These are phyloP conservation scores for Nothophoma quercina DNA, from an alignment of 2,329 filamentous ascomycete genomes.

Conservation along the genomic window DNA sequence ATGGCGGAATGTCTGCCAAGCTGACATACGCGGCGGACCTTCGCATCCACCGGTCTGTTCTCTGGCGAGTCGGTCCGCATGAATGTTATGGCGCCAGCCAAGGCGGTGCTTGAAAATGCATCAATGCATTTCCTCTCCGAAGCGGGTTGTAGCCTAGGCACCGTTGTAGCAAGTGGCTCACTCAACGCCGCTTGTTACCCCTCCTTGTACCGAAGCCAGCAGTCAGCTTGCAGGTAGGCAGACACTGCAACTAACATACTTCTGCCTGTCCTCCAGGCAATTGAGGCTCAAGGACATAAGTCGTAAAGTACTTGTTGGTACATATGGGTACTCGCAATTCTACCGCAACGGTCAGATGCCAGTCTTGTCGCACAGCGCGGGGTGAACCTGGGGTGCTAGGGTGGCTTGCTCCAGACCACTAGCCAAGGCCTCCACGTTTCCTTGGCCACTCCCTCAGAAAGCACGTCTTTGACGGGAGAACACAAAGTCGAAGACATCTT, in stretches of 20 bases:
- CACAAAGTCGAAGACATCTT: slow-evolving; percentile 1
- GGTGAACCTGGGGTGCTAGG: slow-evolving; percentile 31
- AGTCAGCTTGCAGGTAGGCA: background rate
- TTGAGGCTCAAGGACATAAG: background rate
- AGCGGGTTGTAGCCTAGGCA: slow-evolving; percentile 17
- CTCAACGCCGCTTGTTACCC: background rate
- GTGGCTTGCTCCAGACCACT: slow-evolving; percentile 45
- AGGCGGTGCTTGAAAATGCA: slow-evolving; percentile 19
- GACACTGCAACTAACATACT: background rate
- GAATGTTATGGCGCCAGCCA: slow-evolving; percentile 25
- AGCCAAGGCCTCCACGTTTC: slow-evolving; percentile 35
- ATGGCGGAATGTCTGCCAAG: slow-evolving; percentile 8
- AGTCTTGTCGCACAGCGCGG: slow-evolving; percentile 24
- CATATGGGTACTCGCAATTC: slow-evolving; percentile 3
- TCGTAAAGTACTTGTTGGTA: background rate
- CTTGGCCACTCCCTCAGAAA: slow-evolving; percentile 34
- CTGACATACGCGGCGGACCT: background rate
- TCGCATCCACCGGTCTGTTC: slow-evolving; percentile 7
- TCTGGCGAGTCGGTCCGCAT: slow-evolving; percentile 32
- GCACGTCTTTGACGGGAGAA: slow-evolving; percentile 10
- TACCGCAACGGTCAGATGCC: background rate
- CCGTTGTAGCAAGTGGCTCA: background rate
- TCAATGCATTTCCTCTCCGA: slow-evolving; percentile 19
- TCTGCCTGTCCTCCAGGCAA: no score
- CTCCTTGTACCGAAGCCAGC: background rate